These are phyloP conservation scores for Rhinocladiella similis DNA, from an alignment of 2,329 filamentous ascomycete species.

Conservation along the genomic window DNA sequence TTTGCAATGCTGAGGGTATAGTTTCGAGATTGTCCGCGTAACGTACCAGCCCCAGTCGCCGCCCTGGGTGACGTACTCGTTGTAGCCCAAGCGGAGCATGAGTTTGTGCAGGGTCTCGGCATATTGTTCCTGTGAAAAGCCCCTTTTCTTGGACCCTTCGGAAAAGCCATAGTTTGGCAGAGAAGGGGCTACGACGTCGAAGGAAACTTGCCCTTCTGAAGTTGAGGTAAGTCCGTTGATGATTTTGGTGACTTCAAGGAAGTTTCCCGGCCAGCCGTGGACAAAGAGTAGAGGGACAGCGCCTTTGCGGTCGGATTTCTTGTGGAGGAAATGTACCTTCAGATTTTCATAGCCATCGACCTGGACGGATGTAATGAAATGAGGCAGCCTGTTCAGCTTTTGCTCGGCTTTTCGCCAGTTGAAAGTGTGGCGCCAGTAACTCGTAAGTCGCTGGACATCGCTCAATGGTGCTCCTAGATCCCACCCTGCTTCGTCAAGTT, in stretches of 20 bases:
- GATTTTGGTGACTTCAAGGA: slow-evolving; percentile 32
- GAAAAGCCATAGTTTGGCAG: slow-evolving; percentile 20
- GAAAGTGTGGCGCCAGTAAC: slow-evolving; percentile 38
- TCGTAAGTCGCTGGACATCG: slow-evolving; percentile 38
- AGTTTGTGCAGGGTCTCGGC: slow-evolving; percentile 38
- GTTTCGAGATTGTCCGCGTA: neutral
- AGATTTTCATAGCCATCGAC: slow-evolving; percentile 41
- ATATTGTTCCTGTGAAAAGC: slow-evolving; percentile 62
- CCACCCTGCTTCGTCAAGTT: slow-evolving; percentile 42
- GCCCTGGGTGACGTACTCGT: slow-evolving; percentile 50
- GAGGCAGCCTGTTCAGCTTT: slow-evolving; percentile 38
- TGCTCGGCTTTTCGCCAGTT: slow-evolving; percentile 40
- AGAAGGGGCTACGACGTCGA: slow-evolving; percentile 25
- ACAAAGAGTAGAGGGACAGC: slow-evolving; percentile 28
- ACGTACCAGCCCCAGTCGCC: slow-evolving; percentile 69
- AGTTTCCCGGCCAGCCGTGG: slow-evolving; percentile 27
- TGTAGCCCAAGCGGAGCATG: slow-evolving; percentile 23
- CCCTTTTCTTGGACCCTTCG: slow-evolving; percentile 41
- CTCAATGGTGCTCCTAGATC: slow-evolving; percentile 40
- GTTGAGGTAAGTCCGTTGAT: slow-evolving; percentile 45
- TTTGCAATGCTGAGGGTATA: slow-evolving; percentile 12
- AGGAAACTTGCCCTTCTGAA: slow-evolving; percentile 1
- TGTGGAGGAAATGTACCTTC: slow-evolving; percentile 41
- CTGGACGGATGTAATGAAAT: slow-evolving; percentile 39
- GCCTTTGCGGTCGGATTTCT: slow-evolving; percentile 27